Evolutionary conservation across 2,329 filamentous ascomycete species (phyloP), one percentile per base, ranked within the genome.

Genomic region (Scopulariopsis brevicaulis): DNA sequence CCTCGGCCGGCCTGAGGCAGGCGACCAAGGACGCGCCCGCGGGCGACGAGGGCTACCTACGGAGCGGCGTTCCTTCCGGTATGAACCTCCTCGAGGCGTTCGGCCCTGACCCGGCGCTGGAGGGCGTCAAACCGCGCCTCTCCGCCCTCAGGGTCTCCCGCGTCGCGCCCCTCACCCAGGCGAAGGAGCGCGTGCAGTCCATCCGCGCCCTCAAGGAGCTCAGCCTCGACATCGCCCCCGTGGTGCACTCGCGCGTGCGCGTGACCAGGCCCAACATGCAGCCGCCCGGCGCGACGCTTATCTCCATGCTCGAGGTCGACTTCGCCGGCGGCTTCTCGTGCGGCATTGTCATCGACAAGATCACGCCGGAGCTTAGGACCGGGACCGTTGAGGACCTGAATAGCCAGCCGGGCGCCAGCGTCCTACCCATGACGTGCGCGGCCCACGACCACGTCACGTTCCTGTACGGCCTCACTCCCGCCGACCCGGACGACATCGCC

Each of bases 71-170:
- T 28, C 84, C 89, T 0, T 80, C 85, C 7, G 85, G 87, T 1
- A 76, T 89, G 61, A 94, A 93, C 68, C 75, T 93, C n/a, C 80
- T 94, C 15, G 85, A 89, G 66, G 80, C 89, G 3, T 88, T 93
- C 60, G 77, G 79, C 56, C 76, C 76, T 61, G 88, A 91, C 65
- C 81, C 84, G 24, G 79, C 78, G 28, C 74, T 90, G 20, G 74
- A 73, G 18, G 82, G 84, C 40, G 73, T 83, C 28, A 77, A 78
- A 63, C 86, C 89, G 53, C 81, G 82, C 34, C 75, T 94, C 2
- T 90, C 88, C 11, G 87, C 89, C 5, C 76, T 87, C 60, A 79
- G 88, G 54, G 87, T 93, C 37, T 90, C 86, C 50, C 82, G 86
- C 61, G 86, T 92, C 4, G 83, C 85, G 7, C 89, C 87, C 5